These are phyloP conservation scores for Penicillium parvum DNA, from an alignment of 495 filamentous ascomycete genomes.

Conservation along the genomic window DNA sequence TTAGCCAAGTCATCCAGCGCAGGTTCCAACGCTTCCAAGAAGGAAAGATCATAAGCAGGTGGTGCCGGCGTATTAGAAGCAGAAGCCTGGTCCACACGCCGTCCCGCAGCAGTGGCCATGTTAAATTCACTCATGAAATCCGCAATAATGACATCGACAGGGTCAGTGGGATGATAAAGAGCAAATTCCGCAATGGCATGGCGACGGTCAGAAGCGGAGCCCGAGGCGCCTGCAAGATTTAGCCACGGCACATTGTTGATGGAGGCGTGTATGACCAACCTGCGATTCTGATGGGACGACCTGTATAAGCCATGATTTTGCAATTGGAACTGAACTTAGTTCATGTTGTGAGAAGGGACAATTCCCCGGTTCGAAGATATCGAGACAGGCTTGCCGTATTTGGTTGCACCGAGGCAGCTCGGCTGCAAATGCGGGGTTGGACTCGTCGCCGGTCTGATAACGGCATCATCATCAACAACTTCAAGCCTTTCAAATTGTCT, in stretches of 20 bases:
- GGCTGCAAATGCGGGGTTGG: conserved; percentile 9
- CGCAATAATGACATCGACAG: conserved; percentile 53
- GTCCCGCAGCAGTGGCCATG: conserved; percentile 45
- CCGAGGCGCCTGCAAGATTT: conserved; percentile 36
- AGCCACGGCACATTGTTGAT: background rate
- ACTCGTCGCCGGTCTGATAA: background rate
- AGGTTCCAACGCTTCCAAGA: conserved; percentile 50
- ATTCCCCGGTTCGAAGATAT: background rate
- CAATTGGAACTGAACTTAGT: background rate
- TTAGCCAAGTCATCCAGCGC: conserved; percentile 48
- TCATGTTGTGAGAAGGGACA: background rate
- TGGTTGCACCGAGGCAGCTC: conserved; percentile 7
- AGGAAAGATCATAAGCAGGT: conserved; percentile 49
- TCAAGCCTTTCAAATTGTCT: background rate
- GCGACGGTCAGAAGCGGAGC: conserved; percentile 53
- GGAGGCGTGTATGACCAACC: conserved; percentile 2
- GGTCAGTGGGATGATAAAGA: conserved; percentile 37
- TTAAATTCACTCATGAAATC: conserved; percentile 57
- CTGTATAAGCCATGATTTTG: conserved; percentile 13
- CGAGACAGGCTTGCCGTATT: background rate
- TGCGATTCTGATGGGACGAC: conserved; percentile 23
- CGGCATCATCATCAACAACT: background rate
- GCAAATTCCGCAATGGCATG: conserved; percentile 53
- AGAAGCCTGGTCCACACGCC: conserved; percentile 31
- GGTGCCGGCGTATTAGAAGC: conserved; percentile 13